Evolutionary conservation across 2,329 filamentous ascomycete genomes (phyloP).

Genomic region (Curvularia sp.): DNA sequence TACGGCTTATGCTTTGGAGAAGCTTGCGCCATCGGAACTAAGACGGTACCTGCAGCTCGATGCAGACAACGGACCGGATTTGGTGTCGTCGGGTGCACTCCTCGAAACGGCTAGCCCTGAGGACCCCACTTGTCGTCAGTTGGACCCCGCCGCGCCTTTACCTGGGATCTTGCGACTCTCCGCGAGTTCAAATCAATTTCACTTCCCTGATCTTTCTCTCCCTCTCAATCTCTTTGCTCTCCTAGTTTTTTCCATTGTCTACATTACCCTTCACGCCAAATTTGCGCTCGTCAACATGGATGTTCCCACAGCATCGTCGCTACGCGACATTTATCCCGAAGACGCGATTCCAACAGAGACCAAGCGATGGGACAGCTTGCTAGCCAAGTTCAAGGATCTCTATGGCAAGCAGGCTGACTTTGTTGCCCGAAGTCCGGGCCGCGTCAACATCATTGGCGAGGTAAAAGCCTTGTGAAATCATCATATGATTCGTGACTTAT

Average conservation of each 20-base stretch:
- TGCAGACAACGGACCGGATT: slow-evolving; percentile 21
- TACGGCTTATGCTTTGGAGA: not conserved
- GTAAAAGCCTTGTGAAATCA: slow-evolving; percentile 32
- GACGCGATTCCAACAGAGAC: slow-evolving; percentile 72
- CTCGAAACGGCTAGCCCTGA: slow-evolving; percentile 29
- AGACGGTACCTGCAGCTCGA: slow-evolving; percentile 27
- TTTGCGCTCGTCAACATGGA: slow-evolving; percentile 38
- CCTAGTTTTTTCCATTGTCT: not conserved
- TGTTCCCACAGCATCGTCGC: slow-evolving; percentile 76
- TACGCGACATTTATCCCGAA: slow-evolving; percentile 83
- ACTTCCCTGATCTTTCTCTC: slow-evolving; percentile 3
- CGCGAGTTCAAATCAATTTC: slow-evolving; percentile 19
- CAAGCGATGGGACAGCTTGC: slow-evolving; percentile 76
- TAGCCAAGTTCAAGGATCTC: slow-evolving; percentile 71
- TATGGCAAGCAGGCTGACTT: slow-evolving; percentile 79
- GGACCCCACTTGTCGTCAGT: slow-evolving; percentile 32
- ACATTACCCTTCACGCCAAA: not conserved
- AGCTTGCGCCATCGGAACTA: slow-evolving; percentile 8
- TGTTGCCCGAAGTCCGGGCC: slow-evolving; percentile 86
- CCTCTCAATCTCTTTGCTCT: slow-evolving; percentile 5
- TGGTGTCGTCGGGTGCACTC: slow-evolving; percentile 27
- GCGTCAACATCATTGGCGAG: slow-evolving; percentile 98
- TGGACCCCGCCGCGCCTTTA: slow-evolving; percentile 29
- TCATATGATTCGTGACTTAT: slow-evolving; percentile 21
- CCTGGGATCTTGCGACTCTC: slow-evolving; percentile 31